Base-by-base conservation (phyloP, 257 asterid species). In the Salvia hispanica region DNA sequence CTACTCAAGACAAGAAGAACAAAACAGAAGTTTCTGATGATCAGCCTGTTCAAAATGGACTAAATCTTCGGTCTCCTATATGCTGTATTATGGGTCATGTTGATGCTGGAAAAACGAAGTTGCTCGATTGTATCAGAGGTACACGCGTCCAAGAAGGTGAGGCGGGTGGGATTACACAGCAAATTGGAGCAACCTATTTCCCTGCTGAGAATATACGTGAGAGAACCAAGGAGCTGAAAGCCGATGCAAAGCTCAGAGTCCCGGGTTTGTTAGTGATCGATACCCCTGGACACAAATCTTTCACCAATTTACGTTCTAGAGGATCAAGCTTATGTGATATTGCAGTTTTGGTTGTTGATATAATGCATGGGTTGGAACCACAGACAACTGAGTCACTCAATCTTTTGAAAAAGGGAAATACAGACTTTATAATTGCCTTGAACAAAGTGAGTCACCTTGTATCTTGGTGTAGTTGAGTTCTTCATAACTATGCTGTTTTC, bases 61-160 rank as follows among this genome's bases (percentile, higher is more conserved):
- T 74, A 43, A 66, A 72, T 94, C 31, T 25, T 18, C 2, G 31
- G 31, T 25, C 31, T 25, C 31, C 31, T 25, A 25, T 25, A 25
- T 25, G 99, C 71, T 94, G 99, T 83, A 94, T 94, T 53, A 94
- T 91, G 98, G 99, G 99, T 11, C 99, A 94, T 62, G 99, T 94
- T 33, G 99, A 94, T 84, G 85, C 99, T 40, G 99, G 99, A 63
- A 94, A 94, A 79, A 94, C 99, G 21, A 91, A 91, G 81, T 80
- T 94, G 69, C 98, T 94, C 58, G 99, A 94, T 60, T 94, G 98
- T 81, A 89, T 94, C 71, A 78, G 99, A 74, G 96, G 99, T 44
- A 91, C 99, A 66, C 83, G 87, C 79, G 97, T 94, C 78, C 98
- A 94, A 84, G 99, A 89, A 84, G 99, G 99, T 39, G 99, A 94